Percentiles rank a stretch among this genome's conserved stretches.
Conservation (phyloP, 2,329 filamentous ascomycete species). For the Xylariaceae sp. region DNA sequence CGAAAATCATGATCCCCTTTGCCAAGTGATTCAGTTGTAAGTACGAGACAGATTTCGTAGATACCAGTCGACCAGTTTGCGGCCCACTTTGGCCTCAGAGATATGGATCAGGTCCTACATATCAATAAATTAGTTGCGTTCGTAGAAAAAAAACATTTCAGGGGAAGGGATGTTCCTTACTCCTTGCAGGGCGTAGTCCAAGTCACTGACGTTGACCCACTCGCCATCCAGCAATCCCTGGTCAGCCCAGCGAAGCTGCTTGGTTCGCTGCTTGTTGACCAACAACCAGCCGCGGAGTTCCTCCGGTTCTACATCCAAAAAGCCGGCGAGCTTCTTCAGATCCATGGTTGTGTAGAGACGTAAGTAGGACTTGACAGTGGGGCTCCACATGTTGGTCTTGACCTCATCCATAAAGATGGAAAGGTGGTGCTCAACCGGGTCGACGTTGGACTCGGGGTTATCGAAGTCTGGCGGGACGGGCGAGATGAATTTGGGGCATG, state of each 20-base stretch:
- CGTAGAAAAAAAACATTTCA: slow-evolving; percentile 2
- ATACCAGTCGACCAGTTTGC: slow-evolving; percentile 98
- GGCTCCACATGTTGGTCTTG: slow-evolving; percentile 98
- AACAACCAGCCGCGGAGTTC: slow-evolving; percentile 90
- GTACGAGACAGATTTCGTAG: slow-evolving; percentile 92
- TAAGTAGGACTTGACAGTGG: slow-evolving; percentile 96
- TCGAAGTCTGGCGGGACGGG: slow-evolving; percentile 97
- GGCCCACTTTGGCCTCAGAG: slow-evolving; percentile 95
- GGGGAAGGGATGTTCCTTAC: slow-evolving; percentile 49
- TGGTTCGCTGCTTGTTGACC: slow-evolving; percentile 97
- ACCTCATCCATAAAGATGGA: slow-evolving; percentile 99
- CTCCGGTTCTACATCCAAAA: slow-evolving; percentile 95
- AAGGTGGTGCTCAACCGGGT: slow-evolving; percentile 96
- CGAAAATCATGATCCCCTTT: slow-evolving; percentile 11
- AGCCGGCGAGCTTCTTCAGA: slow-evolving; percentile 93
- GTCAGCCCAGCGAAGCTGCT: slow-evolving; percentile 92
- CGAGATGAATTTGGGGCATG: slow-evolving; percentile 99
- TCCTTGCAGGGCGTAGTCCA: slow-evolving; percentile 95
- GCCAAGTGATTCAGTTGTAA: slow-evolving; percentile 58
- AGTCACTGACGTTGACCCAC: slow-evolving; percentile 85
- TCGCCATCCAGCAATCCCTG: slow-evolving; percentile 89
- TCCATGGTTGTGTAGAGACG: slow-evolving; percentile 99
- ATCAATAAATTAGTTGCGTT: slow-evolving; percentile 21
- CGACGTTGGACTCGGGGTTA: slow-evolving; percentile 90
- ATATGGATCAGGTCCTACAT: slow-evolving; percentile 90